These are phyloP conservation scores for Fusarium pseudoanthophilum DNA, from an alignment of 2,329 filamentous ascomycete genomes.

Conservation along the genomic window DNA sequence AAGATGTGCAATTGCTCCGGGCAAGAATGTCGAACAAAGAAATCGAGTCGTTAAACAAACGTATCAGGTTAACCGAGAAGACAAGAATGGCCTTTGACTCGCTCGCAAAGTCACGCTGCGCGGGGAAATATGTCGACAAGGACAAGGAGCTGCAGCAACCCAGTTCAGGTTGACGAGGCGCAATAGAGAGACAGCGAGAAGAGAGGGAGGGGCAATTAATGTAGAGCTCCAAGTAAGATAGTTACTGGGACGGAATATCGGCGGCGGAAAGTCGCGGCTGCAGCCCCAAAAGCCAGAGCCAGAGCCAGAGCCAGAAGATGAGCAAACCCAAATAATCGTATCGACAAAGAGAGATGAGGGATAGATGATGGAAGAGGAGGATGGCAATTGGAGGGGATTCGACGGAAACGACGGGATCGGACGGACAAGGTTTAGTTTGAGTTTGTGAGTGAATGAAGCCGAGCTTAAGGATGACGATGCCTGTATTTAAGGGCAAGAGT, in stretches of 20 bases:
- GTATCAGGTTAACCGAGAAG: slow-evolving; percentile 15
- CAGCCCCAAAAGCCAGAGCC: not conserved
- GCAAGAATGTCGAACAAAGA: slow-evolving; percentile 22
- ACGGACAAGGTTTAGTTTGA: slow-evolving; percentile 42
- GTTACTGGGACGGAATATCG: not conserved
- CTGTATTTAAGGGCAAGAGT: not conserved
- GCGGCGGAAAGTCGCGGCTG: slow-evolving; percentile 27
- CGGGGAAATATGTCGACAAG: not conserved
- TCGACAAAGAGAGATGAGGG: slow-evolving; percentile 17
- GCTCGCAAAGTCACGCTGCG: slow-evolving; percentile 12
- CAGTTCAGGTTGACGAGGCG: slow-evolving; percentile 5
- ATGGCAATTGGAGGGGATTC: slow-evolving; percentile 33
- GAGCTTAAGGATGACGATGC: slow-evolving; percentile 29
- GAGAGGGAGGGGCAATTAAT: slow-evolving; percentile 30
- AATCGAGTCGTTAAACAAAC: slow-evolving; percentile 4
- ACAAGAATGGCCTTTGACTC: not conserved
- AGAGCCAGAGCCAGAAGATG: not conserved
- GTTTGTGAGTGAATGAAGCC: slow-evolving; percentile 11
- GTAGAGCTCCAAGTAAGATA: not conserved
- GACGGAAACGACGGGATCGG: slow-evolving; percentile 44
- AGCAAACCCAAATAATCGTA: slow-evolving; percentile 30
- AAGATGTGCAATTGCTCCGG: slow-evolving; percentile 36
- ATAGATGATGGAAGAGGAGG: slow-evolving; percentile 22
- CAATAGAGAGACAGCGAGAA: slow-evolving; percentile 6
- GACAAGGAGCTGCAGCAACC: not conserved